Percentiles rank a stretch among this genome's conserved stretches.
Evolutionary conservation across 352 stramenopile genomes (phyloP).

Genomic region (Phytophthora syringae): DNA sequence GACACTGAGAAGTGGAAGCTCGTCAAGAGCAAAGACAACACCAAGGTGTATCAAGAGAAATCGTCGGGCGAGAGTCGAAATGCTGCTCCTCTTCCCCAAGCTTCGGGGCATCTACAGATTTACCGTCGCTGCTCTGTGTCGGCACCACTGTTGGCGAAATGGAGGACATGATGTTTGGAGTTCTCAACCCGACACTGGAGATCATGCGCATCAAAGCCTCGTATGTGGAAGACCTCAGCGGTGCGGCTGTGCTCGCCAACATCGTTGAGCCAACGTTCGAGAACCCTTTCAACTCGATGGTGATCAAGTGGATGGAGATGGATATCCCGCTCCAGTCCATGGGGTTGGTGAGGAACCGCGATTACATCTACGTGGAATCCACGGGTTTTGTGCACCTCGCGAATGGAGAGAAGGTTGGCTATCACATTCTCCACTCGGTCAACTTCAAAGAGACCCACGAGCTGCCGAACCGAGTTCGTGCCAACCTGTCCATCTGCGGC

Average conservation of each 20-base stretch:
- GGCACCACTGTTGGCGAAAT: constrained; percentile 41
- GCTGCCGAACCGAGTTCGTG: constrained; percentile 25
- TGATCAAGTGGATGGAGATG: constrained; percentile 47
- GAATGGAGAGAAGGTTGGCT: constrained; percentile 39
- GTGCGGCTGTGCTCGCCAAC: constrained; percentile 34
- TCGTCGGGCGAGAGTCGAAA: constrained; percentile 1
- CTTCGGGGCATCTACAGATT: constrained; percentile 17
- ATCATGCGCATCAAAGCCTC: constrained; percentile 45
- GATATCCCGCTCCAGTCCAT: constrained; percentile 34
- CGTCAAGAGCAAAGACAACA: constrained; percentile 36
- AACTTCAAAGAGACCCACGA: constrained; percentile 36
- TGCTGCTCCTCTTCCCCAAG: constrained; percentile 19
- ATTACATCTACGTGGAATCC: constrained; percentile 48
- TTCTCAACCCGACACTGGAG: constrained; percentile 34
- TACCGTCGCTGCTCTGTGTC: constrained; percentile 42
- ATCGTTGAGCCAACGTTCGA: constrained; percentile 30
- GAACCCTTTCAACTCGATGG: constrained; percentile 33
- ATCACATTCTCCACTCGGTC: constrained; percentile 46
- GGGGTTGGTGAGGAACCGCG: constrained; percentile 32
- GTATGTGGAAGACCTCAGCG: constrained; percentile 34
- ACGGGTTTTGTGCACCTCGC: constrained; percentile 30
- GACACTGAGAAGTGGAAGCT: constrained; percentile 40
- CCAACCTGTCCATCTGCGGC: constrained; percentile 35
- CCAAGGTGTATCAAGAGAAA: constrained; percentile 33
- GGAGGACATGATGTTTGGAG: constrained; percentile 49